Percentiles rank a stretch among this genome's conserved stretches.
Conservation (phyloP, 75 land plant species). For the Azolla pinnata region DNA sequence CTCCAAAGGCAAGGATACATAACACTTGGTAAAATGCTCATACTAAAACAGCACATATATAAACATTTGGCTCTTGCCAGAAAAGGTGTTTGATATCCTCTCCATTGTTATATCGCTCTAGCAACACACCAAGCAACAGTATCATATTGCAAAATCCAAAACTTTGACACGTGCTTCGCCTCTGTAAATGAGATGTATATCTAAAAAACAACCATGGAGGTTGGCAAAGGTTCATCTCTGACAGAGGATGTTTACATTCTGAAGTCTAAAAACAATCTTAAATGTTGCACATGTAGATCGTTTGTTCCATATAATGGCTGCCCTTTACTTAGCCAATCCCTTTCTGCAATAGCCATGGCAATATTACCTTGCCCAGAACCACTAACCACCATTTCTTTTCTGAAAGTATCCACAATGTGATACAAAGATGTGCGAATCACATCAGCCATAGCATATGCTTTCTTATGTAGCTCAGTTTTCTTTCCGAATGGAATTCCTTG, state of each 20-base stretch:
- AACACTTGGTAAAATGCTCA: too few relatives aligned
- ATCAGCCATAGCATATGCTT: slow-evolving; percentile 80
- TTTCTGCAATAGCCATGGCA: slow-evolving; percentile 47
- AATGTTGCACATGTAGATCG: slow-evolving; percentile 67
- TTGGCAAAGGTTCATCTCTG: too few relatives aligned
- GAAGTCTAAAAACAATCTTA: slow-evolving; percentile 60
- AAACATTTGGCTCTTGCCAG: too few relatives aligned
- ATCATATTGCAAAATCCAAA: too few relatives aligned
- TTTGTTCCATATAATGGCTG: slow-evolving; percentile 67
- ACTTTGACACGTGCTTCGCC: too few relatives aligned
- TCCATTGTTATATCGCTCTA: too few relatives aligned
- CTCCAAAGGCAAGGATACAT: too few relatives aligned
- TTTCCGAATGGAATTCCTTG: slow-evolving; percentile 37
- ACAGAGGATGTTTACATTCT: background rate
- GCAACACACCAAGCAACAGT: too few relatives aligned
- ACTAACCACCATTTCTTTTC: slow-evolving; percentile 49
- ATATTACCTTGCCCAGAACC: slow-evolving; percentile 17
- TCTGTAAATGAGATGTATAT: too few relatives aligned
- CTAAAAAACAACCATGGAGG: too few relatives aligned
- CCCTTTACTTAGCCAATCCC: slow-evolving; percentile 61
- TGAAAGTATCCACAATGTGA: slow-evolving; percentile 57
- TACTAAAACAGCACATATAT: too few relatives aligned
- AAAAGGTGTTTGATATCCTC: too few relatives aligned
- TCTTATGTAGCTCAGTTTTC: slow-evolving; percentile 34
- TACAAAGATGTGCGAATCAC: slow-evolving; percentile 70